A percentile compares a stretch with the other conserved stretches of the same genome.
These are phyloP conservation scores for Zygnema circumcarinatum DNA, from an alignment of 139 green algal species.

Conservation along the genomic window DNA sequence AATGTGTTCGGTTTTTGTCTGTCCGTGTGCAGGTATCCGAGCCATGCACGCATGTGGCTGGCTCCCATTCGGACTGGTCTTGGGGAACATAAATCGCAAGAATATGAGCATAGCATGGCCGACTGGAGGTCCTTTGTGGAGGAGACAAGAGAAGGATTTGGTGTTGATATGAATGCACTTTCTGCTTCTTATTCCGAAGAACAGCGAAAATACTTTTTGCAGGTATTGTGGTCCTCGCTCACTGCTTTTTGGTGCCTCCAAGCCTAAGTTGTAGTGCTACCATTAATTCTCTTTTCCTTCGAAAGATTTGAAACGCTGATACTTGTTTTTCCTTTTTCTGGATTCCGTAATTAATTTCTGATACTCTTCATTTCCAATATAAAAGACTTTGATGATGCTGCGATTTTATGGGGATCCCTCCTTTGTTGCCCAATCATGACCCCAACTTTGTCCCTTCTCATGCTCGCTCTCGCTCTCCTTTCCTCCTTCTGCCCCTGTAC, in stretches of 20 bases:
- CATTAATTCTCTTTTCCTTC: background rate
- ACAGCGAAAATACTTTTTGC: constrained; percentile 60
- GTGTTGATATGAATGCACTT: constrained; percentile 68
- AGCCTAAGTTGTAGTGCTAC: background rate
- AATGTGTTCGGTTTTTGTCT: no score
- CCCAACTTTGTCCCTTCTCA: no score
- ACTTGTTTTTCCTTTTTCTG: background rate
- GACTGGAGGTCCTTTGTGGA: constrained; percentile 83
- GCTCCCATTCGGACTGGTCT: constrained; percentile 76
- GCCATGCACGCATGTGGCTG: constrained; percentile 87
- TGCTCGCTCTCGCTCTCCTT: no score
- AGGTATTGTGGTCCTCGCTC: constrained; percentile 37
- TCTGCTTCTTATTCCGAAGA: constrained; percentile 36
- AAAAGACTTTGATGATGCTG: background rate
- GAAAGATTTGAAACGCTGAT: background rate
- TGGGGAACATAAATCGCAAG: constrained; percentile 39
- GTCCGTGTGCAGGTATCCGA: constrained; percentile 79
- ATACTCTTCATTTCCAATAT: background rate
- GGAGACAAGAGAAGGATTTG: constrained; percentile 85
- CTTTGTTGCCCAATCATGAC: no score
- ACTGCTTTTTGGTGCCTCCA: background rate
- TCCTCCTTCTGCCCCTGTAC: no score
- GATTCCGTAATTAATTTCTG: background rate
- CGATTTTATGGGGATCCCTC: no score
- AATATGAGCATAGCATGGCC: constrained; percentile 77